A percentile compares a stretch with the other conserved stretches of the same genome.
These are phyloP conservation scores for Oxytropis ochrocephala DNA, from an alignment of 306 rosid genomes.

Conservation along the genomic window DNA sequence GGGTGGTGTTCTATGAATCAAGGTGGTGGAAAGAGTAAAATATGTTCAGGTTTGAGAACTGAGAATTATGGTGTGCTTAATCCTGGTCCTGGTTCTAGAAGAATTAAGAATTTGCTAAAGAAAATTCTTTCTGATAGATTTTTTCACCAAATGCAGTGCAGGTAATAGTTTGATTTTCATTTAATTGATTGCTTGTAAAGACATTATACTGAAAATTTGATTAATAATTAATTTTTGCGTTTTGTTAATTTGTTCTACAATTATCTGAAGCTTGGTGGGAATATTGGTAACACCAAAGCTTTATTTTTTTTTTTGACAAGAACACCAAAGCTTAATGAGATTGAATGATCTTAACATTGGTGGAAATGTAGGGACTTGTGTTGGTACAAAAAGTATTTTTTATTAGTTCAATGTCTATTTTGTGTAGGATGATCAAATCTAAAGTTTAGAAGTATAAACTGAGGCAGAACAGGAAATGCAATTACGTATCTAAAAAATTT, in stretches of 20 bases:
- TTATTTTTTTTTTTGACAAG: no score
- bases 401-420: no score
- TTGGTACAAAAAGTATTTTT: no score
- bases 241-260: background rate
- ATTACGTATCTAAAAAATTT: no score
- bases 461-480: no score
- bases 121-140: conserved; percentile 38
- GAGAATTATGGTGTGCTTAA: conserved; percentile 52
- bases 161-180: conserved; percentile 34
- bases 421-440: no score
- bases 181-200: conserved; percentile 11
- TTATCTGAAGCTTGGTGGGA: background rate
- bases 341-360: background rate
- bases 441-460: no score
- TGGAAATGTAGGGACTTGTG: no score
- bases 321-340: background rate
- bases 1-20: conserved; percentile 61
- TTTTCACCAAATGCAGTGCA: conserved; percentile 55
- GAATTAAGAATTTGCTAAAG: conserved; percentile 45
- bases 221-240: background rate
- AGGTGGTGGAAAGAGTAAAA: conserved; percentile 11
- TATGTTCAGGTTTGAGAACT: conserved; percentile 43
- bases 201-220: background rate
- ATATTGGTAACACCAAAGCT: background rate
- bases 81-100: conserved; percentile 67